Conservation (phyloP, 176 grass and related monocot species). For the Cymbopogon citratus region DNA sequence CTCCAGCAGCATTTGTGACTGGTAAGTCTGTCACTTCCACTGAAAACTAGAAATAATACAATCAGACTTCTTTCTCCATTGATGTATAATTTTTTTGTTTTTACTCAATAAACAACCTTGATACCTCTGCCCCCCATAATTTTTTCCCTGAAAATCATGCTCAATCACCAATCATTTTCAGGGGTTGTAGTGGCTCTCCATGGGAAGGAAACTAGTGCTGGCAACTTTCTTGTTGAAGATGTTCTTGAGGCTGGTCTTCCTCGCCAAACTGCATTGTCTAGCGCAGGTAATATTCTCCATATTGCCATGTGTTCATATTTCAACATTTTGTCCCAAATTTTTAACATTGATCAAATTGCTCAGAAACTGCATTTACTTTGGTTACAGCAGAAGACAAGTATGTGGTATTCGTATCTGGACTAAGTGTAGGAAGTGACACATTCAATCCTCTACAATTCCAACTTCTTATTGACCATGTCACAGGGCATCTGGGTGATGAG, state of each 20-base stretch:
- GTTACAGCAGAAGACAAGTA: conserved; percentile 88
- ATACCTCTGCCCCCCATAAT: not conserved
- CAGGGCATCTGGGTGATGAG: conserved; percentile 92
- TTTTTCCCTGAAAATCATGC: not conserved
- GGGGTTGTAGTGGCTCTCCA: conserved; percentile 79
- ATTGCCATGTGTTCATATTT: not conserved
- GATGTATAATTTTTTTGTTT: not conserved
- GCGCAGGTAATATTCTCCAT: conserved; percentile 49
- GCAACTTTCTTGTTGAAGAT: conserved; percentile 89
- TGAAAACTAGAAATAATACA: not conserved
- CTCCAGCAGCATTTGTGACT: conserved; percentile 70
- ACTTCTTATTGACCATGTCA: conserved; percentile 95
- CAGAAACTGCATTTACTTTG: conserved; percentile 14
- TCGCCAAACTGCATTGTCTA: conserved; percentile 56
- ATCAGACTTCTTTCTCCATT: not conserved
- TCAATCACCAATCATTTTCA: conserved; percentile 12
- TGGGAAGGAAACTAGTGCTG: conserved; percentile 91
- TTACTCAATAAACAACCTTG: not conserved
- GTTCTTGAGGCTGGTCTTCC: conserved; percentile 85
- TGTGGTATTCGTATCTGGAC: conserved; percentile 80
- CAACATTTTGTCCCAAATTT: not conserved
- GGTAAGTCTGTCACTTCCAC: conserved; percentile 28
- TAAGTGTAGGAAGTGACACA: conserved; percentile 55
- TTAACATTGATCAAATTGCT: not conserved
- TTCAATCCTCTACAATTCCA: conserved; percentile 99